These are phyloP conservation scores for Penicillium sp. DNA, from an alignment of 2,329 filamentous ascomycete species.

Conservation along the genomic window DNA sequence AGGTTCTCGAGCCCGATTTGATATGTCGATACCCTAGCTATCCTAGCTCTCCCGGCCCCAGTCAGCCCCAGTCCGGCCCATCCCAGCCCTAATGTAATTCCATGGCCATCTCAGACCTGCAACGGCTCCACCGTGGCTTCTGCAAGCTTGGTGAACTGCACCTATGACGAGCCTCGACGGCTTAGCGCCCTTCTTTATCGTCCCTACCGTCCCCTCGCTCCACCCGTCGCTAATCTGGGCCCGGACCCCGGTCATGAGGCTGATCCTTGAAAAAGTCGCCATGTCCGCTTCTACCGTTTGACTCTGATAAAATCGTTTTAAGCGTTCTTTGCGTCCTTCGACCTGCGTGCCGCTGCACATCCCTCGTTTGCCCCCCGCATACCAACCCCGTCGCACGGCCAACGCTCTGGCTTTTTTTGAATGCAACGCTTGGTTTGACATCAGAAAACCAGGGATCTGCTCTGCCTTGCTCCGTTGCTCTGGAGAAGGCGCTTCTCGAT, in stretches of 20 bases:
- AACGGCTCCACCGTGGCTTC: too few species aligned
- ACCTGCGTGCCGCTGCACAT: conserved; percentile 2
- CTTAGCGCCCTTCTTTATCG: not conserved
- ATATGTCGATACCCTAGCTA: not conserved
- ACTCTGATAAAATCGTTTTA: not conserved
- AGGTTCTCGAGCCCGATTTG: not conserved
- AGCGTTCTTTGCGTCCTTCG: not conserved
- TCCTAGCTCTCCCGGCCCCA: not conserved
- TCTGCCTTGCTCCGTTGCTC: not conserved
- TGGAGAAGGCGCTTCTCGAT: not conserved
- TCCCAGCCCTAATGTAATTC: not conserved
- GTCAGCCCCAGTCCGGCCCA: not conserved
- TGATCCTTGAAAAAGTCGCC: conserved; percentile 4
- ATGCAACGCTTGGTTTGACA: not conserved
- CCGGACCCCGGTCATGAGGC: not conserved
- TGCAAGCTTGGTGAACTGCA: not conserved
- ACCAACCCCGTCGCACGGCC: conserved; percentile 14
- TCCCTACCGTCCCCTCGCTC: not conserved
- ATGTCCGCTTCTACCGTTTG: not conserved
- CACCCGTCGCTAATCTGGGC: not conserved
- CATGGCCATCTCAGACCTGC: not conserved
- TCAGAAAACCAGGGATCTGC: not conserved
- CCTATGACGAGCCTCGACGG: not conserved
- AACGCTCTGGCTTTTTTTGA: not conserved
- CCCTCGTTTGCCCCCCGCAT: conserved; percentile 12